Conservation (phyloP, 768 basidiomycete genomes). For the Leccinellum albellum region DNA sequence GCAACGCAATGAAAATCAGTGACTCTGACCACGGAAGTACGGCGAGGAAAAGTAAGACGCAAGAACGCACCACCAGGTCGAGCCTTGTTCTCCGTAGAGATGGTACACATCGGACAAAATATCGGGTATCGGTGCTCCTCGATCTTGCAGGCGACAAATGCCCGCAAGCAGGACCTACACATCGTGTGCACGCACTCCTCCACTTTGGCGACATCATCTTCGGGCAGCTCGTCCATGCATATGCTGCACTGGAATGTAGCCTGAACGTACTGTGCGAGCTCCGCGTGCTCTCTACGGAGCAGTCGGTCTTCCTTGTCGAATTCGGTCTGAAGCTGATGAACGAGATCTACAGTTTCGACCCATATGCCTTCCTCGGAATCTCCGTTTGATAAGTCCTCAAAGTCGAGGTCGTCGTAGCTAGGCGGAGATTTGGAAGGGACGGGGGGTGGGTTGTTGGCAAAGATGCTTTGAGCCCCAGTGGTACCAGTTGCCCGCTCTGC, state of each 20-base stretch:
- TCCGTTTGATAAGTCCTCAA: neutral
- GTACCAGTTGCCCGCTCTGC: neutral
- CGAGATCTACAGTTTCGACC: slow-evolving; percentile 13
- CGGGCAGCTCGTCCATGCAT: slow-evolving; percentile 49
- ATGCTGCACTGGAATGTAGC: slow-evolving; percentile 49
- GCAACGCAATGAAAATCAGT: neutral
- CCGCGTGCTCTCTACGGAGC: slow-evolving; percentile 34
- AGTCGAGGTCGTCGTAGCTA: slow-evolving; percentile 14
- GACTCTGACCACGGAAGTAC: neutral
- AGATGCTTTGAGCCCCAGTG: slow-evolving; percentile 22
- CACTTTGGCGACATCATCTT: slow-evolving; percentile 41
- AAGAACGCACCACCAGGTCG: slow-evolving; percentile 32
- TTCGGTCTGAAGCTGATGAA: slow-evolving; percentile 31
- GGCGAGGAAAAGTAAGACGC: neutral
- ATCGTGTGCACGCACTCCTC: slow-evolving; percentile 47
- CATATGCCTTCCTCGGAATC: slow-evolving; percentile 4
- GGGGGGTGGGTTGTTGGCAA: slow-evolving; percentile 26
- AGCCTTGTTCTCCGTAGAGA: slow-evolving; percentile 18
- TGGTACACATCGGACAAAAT: slow-evolving; percentile 54
- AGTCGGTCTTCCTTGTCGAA: slow-evolving; percentile 40
- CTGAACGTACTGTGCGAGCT: slow-evolving; percentile 30
- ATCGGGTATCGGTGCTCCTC: slow-evolving; percentile 56
- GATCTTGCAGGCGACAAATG: slow-evolving; percentile 43
- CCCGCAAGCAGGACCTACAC: slow-evolving; percentile 51
- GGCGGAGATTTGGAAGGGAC: slow-evolving; percentile 11